Conservation (phyloP, 495 filamentous ascomycete genomes). For the Penicillium psychrofluorescens region DNA sequence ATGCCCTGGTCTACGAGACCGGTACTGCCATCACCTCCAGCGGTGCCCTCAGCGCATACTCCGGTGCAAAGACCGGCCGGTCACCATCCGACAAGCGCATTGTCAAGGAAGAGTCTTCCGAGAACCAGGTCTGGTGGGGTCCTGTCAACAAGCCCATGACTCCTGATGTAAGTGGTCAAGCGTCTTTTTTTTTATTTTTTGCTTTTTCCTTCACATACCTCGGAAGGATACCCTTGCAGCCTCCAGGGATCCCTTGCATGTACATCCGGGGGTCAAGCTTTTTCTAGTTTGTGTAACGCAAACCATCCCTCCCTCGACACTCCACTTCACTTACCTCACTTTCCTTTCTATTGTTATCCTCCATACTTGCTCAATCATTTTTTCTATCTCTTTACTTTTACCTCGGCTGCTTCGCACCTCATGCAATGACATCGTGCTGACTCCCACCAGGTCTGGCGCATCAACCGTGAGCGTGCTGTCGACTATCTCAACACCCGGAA, state of each 20-base stretch:
- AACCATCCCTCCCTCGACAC: slow-evolving; percentile 1
- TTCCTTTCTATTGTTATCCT: background rate
- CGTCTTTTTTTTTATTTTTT: slow-evolving; percentile 4
- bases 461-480: slow-evolving; percentile 97
- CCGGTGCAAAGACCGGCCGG: slow-evolving; percentile 93
- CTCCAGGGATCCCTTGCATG: slow-evolving; percentile 20
- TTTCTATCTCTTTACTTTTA: slow-evolving; percentile 6
- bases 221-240: slow-evolving; percentile 23
- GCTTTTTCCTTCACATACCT: slow-evolving; percentile 9
- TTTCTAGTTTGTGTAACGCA: slow-evolving; percentile 7
- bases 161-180: slow-evolving; percentile 70
- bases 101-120: slow-evolving; percentile 82
- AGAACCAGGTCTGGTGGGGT: slow-evolving; percentile 94
- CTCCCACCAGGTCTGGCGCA: slow-evolving; percentile 80
- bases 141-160: slow-evolving; percentile 99
- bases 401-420: background rate
- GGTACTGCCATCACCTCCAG: slow-evolving; percentile 94
- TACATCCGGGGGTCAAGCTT: slow-evolving; percentile 28
- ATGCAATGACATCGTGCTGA: slow-evolving; percentile 31
- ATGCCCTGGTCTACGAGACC: slow-evolving; percentile 97
- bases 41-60: slow-evolving; percentile 94
- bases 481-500: slow-evolving; percentile 99
- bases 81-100: slow-evolving; percentile 96
- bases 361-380: slow-evolving; percentile 2
- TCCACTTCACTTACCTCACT: background rate